Conservation (phyloP, 2,329 filamentous ascomycete genomes). For the Fonsecaea monophora region DNA sequence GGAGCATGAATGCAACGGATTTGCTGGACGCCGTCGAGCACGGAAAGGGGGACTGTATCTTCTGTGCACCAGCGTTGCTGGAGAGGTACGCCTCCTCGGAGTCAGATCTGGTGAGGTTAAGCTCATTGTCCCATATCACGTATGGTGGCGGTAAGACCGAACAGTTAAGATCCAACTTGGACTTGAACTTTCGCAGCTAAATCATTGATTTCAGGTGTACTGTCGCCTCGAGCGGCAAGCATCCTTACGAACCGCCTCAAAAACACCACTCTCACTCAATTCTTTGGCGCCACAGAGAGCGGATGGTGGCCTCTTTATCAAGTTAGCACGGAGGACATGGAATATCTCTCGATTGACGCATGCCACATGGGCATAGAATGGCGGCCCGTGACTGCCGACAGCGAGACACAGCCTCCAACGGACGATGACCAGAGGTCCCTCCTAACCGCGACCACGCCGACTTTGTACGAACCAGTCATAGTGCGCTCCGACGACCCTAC, state of each 20-base stretch:
- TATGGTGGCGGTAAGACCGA: slow-evolving; percentile 14
- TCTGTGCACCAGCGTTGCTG: slow-evolving; percentile 14
- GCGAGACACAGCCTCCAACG: background rate
- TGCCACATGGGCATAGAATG: slow-evolving; percentile 20
- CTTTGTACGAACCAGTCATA: slow-evolving; percentile 13
- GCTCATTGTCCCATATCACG: slow-evolving; percentile 4
- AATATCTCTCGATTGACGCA: slow-evolving; percentile 14
- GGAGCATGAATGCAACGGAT: slow-evolving; percentile 5
- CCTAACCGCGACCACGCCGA: background rate
- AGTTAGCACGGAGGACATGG: background rate
- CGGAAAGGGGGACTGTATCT: slow-evolving; percentile 11
- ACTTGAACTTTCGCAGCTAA: background rate
- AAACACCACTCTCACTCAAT: slow-evolving; percentile 2
- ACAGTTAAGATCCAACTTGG: background rate
- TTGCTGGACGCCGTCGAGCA: slow-evolving; percentile 13
- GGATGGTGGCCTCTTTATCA: slow-evolving; percentile 9
- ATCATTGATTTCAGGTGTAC: background rate
- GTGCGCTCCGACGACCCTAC: slow-evolving; percentile 3
- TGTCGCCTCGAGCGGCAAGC: slow-evolving; percentile 10
- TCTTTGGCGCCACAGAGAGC: slow-evolving; percentile 17
- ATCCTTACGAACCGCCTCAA: background rate
- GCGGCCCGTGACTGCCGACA: slow-evolving; percentile 1
- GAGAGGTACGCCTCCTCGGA: slow-evolving; percentile 13
- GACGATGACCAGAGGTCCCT: background rate
- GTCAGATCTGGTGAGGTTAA: background rate